These are phyloP conservation scores for Sporothrix luriei DNA, from an alignment of 2,329 filamentous ascomycete genomes.

Conservation along the genomic window DNA sequence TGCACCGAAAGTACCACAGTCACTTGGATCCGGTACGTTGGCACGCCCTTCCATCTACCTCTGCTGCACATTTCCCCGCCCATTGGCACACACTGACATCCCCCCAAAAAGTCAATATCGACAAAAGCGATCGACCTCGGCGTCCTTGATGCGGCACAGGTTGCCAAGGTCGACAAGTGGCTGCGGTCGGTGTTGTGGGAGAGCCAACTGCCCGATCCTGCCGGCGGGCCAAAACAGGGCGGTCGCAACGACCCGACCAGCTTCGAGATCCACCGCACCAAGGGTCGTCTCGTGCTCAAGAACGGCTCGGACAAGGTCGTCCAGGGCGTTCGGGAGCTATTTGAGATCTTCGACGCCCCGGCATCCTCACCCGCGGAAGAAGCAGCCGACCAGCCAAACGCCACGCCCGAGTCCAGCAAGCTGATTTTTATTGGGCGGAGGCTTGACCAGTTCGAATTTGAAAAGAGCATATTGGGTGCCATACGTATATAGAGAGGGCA, in stretches of 20 bases:
- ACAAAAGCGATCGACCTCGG: constrained; percentile 75
- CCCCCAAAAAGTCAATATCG: constrained; percentile 68
- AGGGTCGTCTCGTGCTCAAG: constrained; percentile 71
- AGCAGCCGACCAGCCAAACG: constrained; percentile 35
- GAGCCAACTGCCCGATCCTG: constrained; percentile 55
- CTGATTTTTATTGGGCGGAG: constrained; percentile 66
- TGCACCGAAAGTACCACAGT: constrained; percentile 71
- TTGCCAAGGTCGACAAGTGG: constrained; percentile 75
- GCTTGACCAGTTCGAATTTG: constrained; percentile 56
- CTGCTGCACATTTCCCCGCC: not conserved
- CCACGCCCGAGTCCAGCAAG: constrained; percentile 51
- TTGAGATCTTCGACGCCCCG: constrained; percentile 77
- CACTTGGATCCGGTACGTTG: constrained; percentile 77
- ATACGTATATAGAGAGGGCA: not conserved
- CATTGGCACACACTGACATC: not conserved
- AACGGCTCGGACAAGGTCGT: constrained; percentile 73
- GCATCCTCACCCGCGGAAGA: constrained; percentile 39
- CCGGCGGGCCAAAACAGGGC: not conserved
- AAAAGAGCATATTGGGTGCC: constrained; percentile 44
- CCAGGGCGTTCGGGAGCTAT: constrained; percentile 90
- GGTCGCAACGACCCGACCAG: constrained; percentile 38
- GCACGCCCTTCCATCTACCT: not conserved
- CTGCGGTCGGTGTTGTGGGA: constrained; percentile 86
- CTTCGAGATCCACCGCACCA: constrained; percentile 86
- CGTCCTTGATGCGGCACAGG: constrained; percentile 57